Evolutionary conservation across 148 eudicot genomes (phyloP).

Genomic region (Heliamphora exappendiculata): DNA sequence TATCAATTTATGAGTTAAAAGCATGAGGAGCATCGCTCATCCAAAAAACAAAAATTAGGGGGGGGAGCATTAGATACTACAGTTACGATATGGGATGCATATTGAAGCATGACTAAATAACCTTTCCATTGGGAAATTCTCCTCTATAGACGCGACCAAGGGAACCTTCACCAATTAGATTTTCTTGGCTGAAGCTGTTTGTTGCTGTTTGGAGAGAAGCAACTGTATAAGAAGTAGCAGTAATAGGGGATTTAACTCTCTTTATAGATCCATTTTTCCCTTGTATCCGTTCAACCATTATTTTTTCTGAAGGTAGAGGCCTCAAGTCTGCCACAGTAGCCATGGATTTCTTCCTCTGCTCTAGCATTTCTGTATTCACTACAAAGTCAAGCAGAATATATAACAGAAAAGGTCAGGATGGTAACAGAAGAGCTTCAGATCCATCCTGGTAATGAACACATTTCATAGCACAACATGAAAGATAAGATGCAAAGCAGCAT

Average conservation of each 20-base stretch:
- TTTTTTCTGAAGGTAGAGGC: conserved; percentile 61
- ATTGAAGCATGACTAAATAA: conserved; percentile 19
- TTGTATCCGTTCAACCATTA: conserved; percentile 46
- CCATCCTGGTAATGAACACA: background rate
- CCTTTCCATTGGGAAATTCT: conserved; percentile 94
- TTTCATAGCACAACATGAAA: conserved; percentile 7
- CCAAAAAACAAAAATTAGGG: background rate
- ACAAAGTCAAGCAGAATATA: conserved; percentile 14
- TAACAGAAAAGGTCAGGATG: conserved; percentile 4
- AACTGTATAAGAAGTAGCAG: conserved; percentile 83
- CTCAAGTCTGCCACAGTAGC: conserved; percentile 56
- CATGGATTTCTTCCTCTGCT: conserved; percentile 53
- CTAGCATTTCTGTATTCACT: conserved; percentile 64
- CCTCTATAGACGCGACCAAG: conserved; percentile 97
- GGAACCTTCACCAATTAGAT: conserved; percentile 91
- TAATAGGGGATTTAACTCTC: conserved; percentile 70
- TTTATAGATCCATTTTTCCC: conserved; percentile 72
- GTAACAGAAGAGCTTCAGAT: background rate
- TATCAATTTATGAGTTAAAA: background rate
- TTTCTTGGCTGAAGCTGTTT: conserved; percentile 92
- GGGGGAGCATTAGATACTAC: background rate
- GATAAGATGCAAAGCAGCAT: background rate
- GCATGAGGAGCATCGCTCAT: background rate
- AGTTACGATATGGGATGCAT: background rate
- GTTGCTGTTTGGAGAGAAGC: conserved; percentile 91